A percentile compares a stretch with the other conserved stretches of the same genome.
phyloP scores from a whole-genome alignment of 805 yeast genomes.

The Hanseniaspora pseudoguilliermondii region DNA sequence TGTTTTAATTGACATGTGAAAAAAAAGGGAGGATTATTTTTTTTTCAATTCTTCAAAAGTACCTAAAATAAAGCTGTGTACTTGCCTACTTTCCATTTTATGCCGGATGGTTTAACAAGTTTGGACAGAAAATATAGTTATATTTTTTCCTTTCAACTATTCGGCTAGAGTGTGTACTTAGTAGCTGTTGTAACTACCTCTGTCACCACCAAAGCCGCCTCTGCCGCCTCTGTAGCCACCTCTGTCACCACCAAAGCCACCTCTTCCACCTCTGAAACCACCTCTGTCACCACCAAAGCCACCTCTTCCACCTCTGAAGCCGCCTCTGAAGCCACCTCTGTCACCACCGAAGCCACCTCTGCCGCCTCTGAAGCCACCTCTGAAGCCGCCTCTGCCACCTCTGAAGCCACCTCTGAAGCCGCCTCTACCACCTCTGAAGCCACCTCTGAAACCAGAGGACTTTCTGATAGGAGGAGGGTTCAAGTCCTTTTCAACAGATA shows the following conservation, averaged over 20 bases:
- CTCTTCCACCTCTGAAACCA: conserved; percentile 37
- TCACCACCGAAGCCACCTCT: conserved; percentile 20
- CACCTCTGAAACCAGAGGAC: conserved; percentile 36
- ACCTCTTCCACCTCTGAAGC: conserved; percentile 23
- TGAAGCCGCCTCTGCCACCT: conserved; percentile 32
- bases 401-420: conserved; percentile 31
- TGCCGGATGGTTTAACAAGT: no score
- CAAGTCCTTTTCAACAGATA: conserved; percentile 68
- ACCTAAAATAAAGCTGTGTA: no score
- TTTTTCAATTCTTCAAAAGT: neutral
- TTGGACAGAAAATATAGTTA: no score
- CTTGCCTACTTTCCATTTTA: no score
- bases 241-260: conserved; percentile 6
- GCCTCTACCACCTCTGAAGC: conserved; percentile 37
- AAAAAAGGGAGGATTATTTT: neutral
- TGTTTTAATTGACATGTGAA: no score
- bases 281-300: conserved; percentile 33
- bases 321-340: conserved; percentile 29
- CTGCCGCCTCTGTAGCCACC: conserved; percentile 3
- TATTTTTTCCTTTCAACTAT: no score
- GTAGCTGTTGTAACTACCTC: conserved; percentile 13
- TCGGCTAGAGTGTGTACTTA: neutral
- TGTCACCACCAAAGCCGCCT: conserved; percentile 8
- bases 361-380: conserved; percentile 27
- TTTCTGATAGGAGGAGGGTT: conserved; percentile 38